Conservation (phyloP, 1,284 basidiomycete species). For the Entoloma clypeatum region DNA sequence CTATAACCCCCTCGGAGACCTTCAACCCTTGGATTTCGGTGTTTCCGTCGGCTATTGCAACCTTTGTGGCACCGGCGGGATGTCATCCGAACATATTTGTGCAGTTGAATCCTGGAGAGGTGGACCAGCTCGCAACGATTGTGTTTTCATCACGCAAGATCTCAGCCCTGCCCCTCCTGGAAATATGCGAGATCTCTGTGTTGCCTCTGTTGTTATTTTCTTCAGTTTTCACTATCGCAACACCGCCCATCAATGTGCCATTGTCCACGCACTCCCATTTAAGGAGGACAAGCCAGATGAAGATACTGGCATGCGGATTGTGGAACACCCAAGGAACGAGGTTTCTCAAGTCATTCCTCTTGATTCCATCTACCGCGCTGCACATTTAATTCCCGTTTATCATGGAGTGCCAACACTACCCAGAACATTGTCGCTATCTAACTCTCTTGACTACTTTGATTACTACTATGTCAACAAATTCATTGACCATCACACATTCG, state of each 20-base stretch:
- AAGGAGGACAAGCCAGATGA: conserved; percentile 10
- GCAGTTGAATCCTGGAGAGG: conserved; percentile 15
- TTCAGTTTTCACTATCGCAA: conserved; percentile 22
- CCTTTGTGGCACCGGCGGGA: conserved; percentile 18
- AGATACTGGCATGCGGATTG: conserved; percentile 20
- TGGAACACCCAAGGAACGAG: conserved; percentile 12
- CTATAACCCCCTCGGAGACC: no score
- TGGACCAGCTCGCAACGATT: conserved; percentile 20
- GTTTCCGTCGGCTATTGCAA: conserved; percentile 15
- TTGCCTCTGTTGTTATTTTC: conserved; percentile 21
- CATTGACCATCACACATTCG: conserved; percentile 7
- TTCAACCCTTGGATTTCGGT: conserved; percentile 2
- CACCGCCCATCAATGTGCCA: conserved; percentile 23
- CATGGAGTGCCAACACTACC: background rate
- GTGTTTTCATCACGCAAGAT: conserved; percentile 21
- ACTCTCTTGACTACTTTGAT: conserved; percentile 2
- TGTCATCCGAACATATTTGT: conserved; percentile 20
- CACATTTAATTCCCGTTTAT: conserved; percentile 1
- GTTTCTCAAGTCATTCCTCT: conserved; percentile 3
- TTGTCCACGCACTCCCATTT: conserved; percentile 14
- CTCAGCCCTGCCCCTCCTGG: conserved; percentile 6
- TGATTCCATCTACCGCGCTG: conserved; percentile 4
- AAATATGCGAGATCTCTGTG: conserved; percentile 20
- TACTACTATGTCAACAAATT: conserved; percentile 7
- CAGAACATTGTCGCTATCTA: background rate